Conservation (phyloP, 768 basidiomycete genomes). For the Phylloporus arenicola region DNA sequence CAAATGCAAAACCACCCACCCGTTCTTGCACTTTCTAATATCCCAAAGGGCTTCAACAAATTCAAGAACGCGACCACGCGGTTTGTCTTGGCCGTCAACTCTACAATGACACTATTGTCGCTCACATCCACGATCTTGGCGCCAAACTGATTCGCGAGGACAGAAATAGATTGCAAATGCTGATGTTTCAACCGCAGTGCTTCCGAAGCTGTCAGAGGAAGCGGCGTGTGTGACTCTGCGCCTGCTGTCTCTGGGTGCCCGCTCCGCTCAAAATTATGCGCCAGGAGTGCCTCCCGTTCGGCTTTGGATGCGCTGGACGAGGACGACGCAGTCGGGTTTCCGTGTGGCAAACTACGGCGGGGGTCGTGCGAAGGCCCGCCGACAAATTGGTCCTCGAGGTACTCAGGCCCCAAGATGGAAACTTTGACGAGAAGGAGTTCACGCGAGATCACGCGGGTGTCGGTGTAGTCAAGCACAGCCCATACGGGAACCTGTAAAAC, state of each 20-base stretch:
- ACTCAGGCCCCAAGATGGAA: slow-evolving; percentile 96
- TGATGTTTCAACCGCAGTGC: slow-evolving; percentile 86
- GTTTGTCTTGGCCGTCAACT: slow-evolving; percentile 87
- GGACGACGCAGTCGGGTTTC: not conserved
- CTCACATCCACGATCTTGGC: slow-evolving; percentile 92
- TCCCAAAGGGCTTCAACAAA: slow-evolving; percentile 88
- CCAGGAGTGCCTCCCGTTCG: slow-evolving; percentile 67
- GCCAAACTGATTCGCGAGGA: slow-evolving; percentile 82
- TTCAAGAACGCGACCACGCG: slow-evolving; percentile 91
- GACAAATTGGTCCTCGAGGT: slow-evolving; percentile 84
- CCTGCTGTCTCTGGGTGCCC: slow-evolving; percentile 32
- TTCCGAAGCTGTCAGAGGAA: slow-evolving; percentile 69
- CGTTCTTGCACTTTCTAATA: slow-evolving; percentile 91
- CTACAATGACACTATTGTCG: slow-evolving; percentile 92
- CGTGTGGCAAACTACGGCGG: slow-evolving; percentile 34
- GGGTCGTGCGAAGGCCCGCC: slow-evolving; percentile 84
- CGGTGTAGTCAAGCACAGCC: slow-evolving; percentile 97
- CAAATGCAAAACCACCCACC: slow-evolving; percentile 45
- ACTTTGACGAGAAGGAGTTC: slow-evolving; percentile 95
- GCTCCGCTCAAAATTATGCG: slow-evolving; percentile 70
- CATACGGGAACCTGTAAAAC: slow-evolving; percentile 85
- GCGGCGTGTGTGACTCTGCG: slow-evolving; percentile 26
- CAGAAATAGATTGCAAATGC: slow-evolving; percentile 81
- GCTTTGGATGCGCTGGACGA: slow-evolving; percentile 44
- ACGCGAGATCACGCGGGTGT: slow-evolving; percentile 85